Conservation (phyloP, 1,284 basidiomycete species). For the Gastroboletus turbinatus region DNA sequence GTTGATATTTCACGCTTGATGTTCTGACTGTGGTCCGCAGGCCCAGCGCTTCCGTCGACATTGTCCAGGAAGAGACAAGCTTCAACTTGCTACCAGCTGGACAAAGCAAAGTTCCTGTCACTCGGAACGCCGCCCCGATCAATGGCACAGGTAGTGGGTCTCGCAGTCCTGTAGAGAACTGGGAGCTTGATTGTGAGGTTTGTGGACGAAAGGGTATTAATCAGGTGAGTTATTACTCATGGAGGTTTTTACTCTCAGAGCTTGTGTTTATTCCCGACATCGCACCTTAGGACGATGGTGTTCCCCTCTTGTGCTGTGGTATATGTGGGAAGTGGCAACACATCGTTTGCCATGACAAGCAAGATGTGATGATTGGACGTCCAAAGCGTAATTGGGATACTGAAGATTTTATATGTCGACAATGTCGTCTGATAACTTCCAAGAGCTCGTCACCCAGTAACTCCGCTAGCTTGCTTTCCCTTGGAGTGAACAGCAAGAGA, state of each 20-base stretch:
- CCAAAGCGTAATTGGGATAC: conserved; percentile 68
- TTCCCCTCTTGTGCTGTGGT: conserved; percentile 78
- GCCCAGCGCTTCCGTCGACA: conserved; percentile 1
- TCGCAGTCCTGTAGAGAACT: conserved; percentile 58
- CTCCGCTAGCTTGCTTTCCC: conserved; percentile 9
- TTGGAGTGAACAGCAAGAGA: conserved; percentile 8
- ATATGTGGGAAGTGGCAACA: conserved; percentile 82
- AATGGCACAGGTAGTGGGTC: conserved; percentile 42
- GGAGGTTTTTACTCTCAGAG: neutral
- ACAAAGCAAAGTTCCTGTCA: conserved; percentile 3
- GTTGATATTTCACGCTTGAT: neutral
- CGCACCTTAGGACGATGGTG: conserved; percentile 63
- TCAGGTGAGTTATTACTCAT: conserved; percentile 44
- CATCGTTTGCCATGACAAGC: conserved; percentile 71
- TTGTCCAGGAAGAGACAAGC: conserved; percentile 1
- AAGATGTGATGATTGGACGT: conserved; percentile 55
- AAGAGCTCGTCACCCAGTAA: conserved; percentile 10
- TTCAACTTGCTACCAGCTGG: neutral
- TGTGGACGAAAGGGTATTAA: conserved; percentile 72
- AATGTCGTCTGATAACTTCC: conserved; percentile 39
- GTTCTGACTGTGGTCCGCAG: conserved; percentile 23
- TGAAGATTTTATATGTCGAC: conserved; percentile 63
- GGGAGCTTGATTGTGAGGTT: conserved; percentile 85
- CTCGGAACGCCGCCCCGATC: conserved; percentile 5
- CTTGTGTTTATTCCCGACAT: conserved; percentile 1